Base-by-base conservation (phyloP, 345 rosid species). In the Cardamine chenopodiifolia region DNA sequence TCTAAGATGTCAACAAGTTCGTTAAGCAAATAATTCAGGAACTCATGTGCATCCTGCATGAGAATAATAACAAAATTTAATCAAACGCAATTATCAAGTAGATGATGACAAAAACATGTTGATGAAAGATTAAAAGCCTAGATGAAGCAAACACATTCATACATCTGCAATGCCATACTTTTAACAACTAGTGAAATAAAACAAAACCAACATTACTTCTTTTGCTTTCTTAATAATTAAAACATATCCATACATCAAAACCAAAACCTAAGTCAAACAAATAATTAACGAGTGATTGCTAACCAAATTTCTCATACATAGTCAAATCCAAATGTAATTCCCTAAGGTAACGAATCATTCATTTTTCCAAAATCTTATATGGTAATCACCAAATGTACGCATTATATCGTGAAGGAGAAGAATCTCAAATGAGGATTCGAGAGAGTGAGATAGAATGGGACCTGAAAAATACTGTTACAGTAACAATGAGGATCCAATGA, bases 1-100 rank as follows among this genome's bases (percentile, higher is more conserved):
- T 91, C 98, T 72, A 93, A 71, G 61, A 86, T 91, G 78, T 91
- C 98, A 34, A 91, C 98, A 68, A 93, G 89, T 81, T 93, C 98
- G 85, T 93, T 91, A 8, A 93, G 90, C 80, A 93, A 84, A 85
- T 88, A 93, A 78, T 88, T 93, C 83, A 93, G 85, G 80, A 93
- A 89, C 66, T 93, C 98, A 78, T 91, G 98, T 37, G 98, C 98
- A 84, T 93, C 98, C 98, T 93, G 50, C 80, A 82, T 37, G 42
- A 71, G 40, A 50, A 35, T 4, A 50, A 68, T 25, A 61, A 23
- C 34, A 29, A 15, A 57, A 55, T 20, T 20, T 34, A 11, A 29
- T 69, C 6, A 12, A 55, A 32, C 28, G n/a, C n/a, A n/a, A n/a
- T n/a, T n/a, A n/a, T n/a, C n/a, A n/a, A n/a, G n/a, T n/a, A n/a